Conservation (phyloP, 108 stramenopile genomes). For the Pseudonitzschia multistriata region DNA sequence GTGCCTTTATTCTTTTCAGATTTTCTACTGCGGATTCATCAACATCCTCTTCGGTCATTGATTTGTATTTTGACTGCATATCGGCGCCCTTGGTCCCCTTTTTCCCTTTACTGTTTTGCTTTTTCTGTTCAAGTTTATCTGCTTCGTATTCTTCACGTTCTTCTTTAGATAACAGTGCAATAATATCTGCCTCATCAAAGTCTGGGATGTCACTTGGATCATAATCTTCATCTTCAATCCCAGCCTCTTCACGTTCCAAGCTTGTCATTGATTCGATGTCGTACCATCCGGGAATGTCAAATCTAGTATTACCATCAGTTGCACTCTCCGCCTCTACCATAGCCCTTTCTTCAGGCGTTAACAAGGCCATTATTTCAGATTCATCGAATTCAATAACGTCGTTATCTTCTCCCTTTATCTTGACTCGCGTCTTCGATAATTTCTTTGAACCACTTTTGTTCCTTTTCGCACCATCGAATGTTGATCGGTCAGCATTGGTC, state of each 20-base stretch:
- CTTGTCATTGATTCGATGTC: conserved; percentile 31
- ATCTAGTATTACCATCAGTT: too few species aligned
- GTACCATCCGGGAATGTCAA: conserved; percentile 33
- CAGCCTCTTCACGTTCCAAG: conserved; percentile 27
- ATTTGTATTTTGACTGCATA: conserved; percentile 9
- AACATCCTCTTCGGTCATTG: conserved; percentile 14
- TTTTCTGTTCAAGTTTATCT: conserved; percentile 14
- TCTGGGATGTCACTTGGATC: conserved; percentile 65
- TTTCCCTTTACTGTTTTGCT: not conserved
- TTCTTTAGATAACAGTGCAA: conserved; percentile 61
- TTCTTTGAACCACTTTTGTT: conserved; percentile 9
- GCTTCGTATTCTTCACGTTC: conserved; percentile 36
- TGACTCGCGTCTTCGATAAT: conserved; percentile 29
- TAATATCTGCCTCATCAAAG: conserved; percentile 64
- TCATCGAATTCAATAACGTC: conserved; percentile 76
- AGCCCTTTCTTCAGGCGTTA: conserved; percentile 62
- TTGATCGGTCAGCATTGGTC: conserved; percentile 5
- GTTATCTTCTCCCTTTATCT: conserved; percentile 45
- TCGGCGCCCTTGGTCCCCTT: conserved; percentile 9
- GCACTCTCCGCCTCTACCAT: conserved; percentile 28
- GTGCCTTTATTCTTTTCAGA: conserved; percentile 32
- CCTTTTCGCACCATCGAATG: not conserved
- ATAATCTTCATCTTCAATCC: conserved; percentile 58
- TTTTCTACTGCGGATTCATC: conserved; percentile 23
- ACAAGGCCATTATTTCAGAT: conserved; percentile 54